phyloP scores from a whole-genome alignment of 345 rosid genomes.

The Pelargonium nanum region DNA sequence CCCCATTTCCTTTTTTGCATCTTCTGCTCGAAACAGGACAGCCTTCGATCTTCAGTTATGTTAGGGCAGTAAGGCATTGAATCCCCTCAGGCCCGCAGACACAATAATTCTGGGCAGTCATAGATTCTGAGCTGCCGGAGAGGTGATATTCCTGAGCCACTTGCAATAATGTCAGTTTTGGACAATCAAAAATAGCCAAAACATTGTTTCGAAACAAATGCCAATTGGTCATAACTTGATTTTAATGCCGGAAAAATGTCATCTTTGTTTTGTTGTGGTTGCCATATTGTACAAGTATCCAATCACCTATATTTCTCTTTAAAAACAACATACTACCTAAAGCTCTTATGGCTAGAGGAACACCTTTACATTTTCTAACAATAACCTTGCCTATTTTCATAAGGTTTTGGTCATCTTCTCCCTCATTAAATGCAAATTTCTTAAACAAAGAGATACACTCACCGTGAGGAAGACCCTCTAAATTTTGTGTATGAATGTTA shows the following conservation, averaged over 20 bases:
- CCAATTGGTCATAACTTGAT: neutral
- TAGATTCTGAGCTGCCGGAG: neutral
- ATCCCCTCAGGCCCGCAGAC: no score
- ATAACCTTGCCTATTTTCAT: neutral
- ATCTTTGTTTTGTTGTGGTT: neutral
- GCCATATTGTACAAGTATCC: conserved; percentile 4
- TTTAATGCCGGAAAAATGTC: conserved; percentile 1
- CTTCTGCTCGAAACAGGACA: no score
- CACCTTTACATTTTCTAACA: neutral
- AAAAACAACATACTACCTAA: neutral
- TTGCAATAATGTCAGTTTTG: neutral
- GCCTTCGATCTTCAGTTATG: neutral
- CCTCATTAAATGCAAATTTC: neutral
- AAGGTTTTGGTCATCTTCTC: neutral
- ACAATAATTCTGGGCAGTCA: neutral
- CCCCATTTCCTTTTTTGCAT: no score
- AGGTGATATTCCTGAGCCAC: neutral
- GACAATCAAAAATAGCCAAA: conserved; percentile 12
- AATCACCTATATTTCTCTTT: neutral
- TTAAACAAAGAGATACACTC: neutral
- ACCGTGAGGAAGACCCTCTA: neutral
- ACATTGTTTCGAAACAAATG: conserved; percentile 13
- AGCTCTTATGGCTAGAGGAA: neutral
- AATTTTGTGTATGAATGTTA: neutral
- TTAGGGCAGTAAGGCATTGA: neutral